Conservation (phyloP, 2,329 filamentous ascomycete genomes). For the Dothideomycetes sp. region DNA sequence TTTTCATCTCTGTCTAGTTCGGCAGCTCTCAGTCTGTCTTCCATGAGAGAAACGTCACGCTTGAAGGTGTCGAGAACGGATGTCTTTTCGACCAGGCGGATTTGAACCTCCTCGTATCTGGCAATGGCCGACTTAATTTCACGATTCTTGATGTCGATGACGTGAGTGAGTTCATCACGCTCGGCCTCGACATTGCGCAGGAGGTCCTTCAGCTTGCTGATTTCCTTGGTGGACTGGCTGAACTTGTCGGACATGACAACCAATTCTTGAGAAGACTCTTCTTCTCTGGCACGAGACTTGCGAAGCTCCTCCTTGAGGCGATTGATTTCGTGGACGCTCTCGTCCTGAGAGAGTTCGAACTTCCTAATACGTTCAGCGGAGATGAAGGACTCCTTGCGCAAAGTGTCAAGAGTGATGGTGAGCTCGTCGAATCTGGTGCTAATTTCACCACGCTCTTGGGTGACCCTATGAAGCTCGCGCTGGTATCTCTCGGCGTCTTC, state of each 20-base stretch:
- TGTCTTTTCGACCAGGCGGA: conserved; percentile 18
- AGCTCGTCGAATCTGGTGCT: conserved; percentile 21
- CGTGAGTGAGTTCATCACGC: conserved; percentile 23
- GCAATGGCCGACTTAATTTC: conserved; percentile 22
- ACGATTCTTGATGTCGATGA: conserved; percentile 21
- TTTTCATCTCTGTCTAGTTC: conserved; percentile 21
- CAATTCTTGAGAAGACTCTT: conserved; percentile 21
- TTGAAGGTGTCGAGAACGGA: conserved; percentile 21
- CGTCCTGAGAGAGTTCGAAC: conserved; percentile 21
- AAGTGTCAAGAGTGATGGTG: conserved; percentile 18
- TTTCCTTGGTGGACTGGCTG: conserved; percentile 20
- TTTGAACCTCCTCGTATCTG: conserved; percentile 20
- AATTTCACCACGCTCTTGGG: conserved; percentile 23
- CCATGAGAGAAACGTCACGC: conserved; percentile 19
- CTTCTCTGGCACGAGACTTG: conserved; percentile 18
- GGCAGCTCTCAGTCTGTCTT: conserved; percentile 20
- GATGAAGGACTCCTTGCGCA: conserved; percentile 21
- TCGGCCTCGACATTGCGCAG: conserved; percentile 22
- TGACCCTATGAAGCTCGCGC: conserved; percentile 20
- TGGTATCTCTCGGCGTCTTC: conserved; percentile 23
- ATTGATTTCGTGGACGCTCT: conserved; percentile 22
- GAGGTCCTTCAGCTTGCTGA: conserved; percentile 20
- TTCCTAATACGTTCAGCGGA: conserved; percentile 21
- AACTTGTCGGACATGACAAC: conserved; percentile 20
- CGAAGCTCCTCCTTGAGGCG: conserved; percentile 23